Evolutionary conservation across 1,139 yeast genomes (phyloP), one percentile per base, ranked within the genome.

Genomic region (Pichia sp.): DNA sequence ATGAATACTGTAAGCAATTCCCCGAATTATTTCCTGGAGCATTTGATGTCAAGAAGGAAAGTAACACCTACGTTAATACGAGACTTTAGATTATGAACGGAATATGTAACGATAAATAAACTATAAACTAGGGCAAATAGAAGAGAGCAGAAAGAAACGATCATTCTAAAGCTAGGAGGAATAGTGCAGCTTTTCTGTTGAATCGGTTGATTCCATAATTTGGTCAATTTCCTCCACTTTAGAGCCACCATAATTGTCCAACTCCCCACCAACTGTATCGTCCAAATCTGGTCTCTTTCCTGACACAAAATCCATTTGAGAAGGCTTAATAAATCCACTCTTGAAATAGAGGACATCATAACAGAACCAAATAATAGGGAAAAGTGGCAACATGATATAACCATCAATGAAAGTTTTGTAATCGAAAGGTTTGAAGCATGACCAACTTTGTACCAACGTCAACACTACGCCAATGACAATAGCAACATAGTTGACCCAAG

Each of bases 401-500:
- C 79, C 74, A 52, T 77, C 86, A 28, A 79, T 77, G 55, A 77
- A 79, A 41, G 66, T 63, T 22, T 69, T 75, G 6, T 74, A 78
- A 38, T 66, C 64, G 48, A 76, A 79, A 1, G 87, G 86, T 38
- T 66, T 64, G 47, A 79, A 71, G 30, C 68, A 64, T 1, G 80
- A 63, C 85, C 86, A 79, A 3, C 86, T 83, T 55, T 79, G 86
- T 24, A 79, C 72, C 19, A 79, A 55, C 2, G 74, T 78, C 44
- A 79, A 62, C 41, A 78, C 67, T 2, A 66, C 44, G 48, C 75
- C 77, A 33, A 74, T 57, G 0, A 58, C 46, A 7, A 78, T 59
- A 2, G 81, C 80, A 31, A 72, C 48, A 33, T 63, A 62, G 3
- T 80, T 74, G 21, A 67, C 59, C 49, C 56, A 62, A 2, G 87